Evolutionary conservation across 805 yeast genomes (phyloP).

Genomic region (Nematodospora valgi): DNA sequence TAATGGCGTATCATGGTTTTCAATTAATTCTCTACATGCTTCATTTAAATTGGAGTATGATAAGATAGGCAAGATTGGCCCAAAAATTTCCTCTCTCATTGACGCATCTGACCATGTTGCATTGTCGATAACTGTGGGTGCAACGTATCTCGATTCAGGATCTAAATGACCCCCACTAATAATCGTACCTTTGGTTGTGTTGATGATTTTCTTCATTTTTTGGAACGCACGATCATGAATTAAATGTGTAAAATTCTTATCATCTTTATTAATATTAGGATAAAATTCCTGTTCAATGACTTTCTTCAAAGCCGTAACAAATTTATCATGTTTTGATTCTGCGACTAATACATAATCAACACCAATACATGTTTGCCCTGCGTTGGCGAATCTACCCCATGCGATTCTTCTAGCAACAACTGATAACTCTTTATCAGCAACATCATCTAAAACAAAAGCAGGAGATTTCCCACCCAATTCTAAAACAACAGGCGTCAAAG

Average conservation of each 20-base stretch:
- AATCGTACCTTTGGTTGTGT: conserved; percentile 49
- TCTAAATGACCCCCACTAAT: conserved; percentile 45
- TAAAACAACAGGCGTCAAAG: conserved; percentile 72
- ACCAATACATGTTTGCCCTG: conserved; percentile 91
- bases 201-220: conserved; percentile 43
- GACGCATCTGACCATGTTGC: conserved; percentile 64
- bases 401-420: conserved; percentile 56
- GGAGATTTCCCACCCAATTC: conserved; percentile 96
- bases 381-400: conserved; percentile 76
- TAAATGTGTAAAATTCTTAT: conserved; percentile 50
- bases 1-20: conserved; percentile 69
- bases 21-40: conserved; percentile 42
- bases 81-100: conserved; percentile 79
- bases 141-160: conserved; percentile 44
- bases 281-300: conserved; percentile 44
- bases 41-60: conserved; percentile 44
- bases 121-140: conserved; percentile 71
- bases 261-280: conserved; percentile 25
- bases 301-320: conserved; percentile 39
- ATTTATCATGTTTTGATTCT: conserved; percentile 49
- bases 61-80: conserved; percentile 79
- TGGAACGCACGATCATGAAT: conserved; percentile 53
- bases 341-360: conserved; percentile 81
- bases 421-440: conserved; percentile 40
- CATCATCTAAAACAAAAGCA: conserved; percentile 56